These are phyloP conservation scores for Pseudogymnoascus sp. DNA, from an alignment of 2,329 filamentous ascomycete species.

Conservation along the genomic window DNA sequence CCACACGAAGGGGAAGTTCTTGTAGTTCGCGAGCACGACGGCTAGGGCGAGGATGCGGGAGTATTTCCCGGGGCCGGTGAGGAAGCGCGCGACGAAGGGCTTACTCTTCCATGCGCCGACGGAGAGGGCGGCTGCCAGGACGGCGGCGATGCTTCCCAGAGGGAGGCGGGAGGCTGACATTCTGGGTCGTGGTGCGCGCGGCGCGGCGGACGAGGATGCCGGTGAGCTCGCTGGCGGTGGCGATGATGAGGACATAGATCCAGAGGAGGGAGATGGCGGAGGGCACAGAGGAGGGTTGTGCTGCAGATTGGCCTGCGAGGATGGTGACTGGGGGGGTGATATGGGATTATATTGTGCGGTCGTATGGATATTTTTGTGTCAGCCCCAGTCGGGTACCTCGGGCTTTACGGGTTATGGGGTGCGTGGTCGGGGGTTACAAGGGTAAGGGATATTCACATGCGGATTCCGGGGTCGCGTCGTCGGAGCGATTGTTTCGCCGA, in stretches of 20 bases:
- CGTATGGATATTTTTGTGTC: not conserved
- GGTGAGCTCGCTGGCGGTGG: conserved; percentile 35
- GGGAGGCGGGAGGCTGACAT: conserved; percentile 23
- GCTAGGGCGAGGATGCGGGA: conserved; percentile 26
- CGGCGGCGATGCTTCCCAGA: conserved; percentile 22
- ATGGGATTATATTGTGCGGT: not conserved
- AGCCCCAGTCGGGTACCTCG: not conserved
- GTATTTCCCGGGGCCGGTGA: conserved; percentile 26
- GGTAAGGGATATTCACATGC: not conserved
- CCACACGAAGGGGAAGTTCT: conserved; percentile 52
- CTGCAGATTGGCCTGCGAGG: not conserved
- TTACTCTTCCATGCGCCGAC: conserved; percentile 20
- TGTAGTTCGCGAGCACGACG: conserved; percentile 44
- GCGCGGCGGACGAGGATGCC: conserved; percentile 33
- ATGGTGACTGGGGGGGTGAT: not conserved
- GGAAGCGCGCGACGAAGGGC: conserved; percentile 16
- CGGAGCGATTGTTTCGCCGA: not conserved
- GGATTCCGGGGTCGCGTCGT: not conserved
- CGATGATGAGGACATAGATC: conserved; percentile 46
- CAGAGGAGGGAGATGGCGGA: conserved; percentile 33
- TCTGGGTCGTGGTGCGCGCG: not conserved
- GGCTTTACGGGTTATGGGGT: not conserved
- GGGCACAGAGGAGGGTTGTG: not conserved
- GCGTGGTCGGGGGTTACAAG: not conserved
- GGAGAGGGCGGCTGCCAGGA: conserved; percentile 15